Conservation (phyloP, 2,329 filamentous ascomycete genomes). For the Penicillium sclerotiorum region DNA sequence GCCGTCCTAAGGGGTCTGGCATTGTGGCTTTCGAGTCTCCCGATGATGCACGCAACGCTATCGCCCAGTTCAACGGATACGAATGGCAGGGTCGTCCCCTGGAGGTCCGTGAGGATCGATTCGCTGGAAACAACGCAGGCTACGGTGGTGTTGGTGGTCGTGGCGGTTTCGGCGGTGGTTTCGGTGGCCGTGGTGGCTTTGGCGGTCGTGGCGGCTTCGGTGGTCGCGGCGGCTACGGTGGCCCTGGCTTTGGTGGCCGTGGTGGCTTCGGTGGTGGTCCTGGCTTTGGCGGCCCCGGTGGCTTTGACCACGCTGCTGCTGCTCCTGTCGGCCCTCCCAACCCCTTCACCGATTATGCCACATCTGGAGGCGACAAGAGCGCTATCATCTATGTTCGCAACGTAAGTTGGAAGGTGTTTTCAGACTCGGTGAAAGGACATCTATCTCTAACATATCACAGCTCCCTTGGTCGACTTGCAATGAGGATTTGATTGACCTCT, state of each 20-base stretch:
- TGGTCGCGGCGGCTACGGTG: conserved; percentile 51
- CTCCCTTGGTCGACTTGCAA: conserved; percentile 99
- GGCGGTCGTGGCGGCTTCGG: conserved; percentile 2
- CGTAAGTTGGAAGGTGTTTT: no score
- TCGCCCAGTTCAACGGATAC: conserved; percentile 96
- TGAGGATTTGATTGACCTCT: conserved; percentile 93
- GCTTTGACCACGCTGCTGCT: conserved; percentile 27
- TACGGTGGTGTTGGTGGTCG: conserved; percentile 58
- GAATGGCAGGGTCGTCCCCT: conserved; percentile 95
- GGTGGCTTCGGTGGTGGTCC: conserved; percentile 47
- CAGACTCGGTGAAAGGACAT: no score
- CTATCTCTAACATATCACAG: conserved; percentile 53
- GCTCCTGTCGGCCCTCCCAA: conserved; percentile 66
- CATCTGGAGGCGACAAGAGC: conserved; percentile 79
- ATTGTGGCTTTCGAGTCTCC: conserved; percentile 95
- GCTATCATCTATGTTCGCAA: conserved; percentile 95
- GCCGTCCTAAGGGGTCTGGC: conserved; percentile 92
- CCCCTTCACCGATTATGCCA: conserved; percentile 91
- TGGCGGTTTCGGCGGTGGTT: conserved; percentile 48
- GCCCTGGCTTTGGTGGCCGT: conserved; percentile 28
- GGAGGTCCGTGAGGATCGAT: conserved; percentile 95
- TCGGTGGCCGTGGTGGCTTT: conserved; percentile 52
- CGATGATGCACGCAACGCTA: conserved; percentile 93
- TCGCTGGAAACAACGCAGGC: conserved; percentile 68
- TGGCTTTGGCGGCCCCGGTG: background rate